Base-by-base conservation (phyloP, 805 yeast species). In the Ogataea populi-albae region DNA sequence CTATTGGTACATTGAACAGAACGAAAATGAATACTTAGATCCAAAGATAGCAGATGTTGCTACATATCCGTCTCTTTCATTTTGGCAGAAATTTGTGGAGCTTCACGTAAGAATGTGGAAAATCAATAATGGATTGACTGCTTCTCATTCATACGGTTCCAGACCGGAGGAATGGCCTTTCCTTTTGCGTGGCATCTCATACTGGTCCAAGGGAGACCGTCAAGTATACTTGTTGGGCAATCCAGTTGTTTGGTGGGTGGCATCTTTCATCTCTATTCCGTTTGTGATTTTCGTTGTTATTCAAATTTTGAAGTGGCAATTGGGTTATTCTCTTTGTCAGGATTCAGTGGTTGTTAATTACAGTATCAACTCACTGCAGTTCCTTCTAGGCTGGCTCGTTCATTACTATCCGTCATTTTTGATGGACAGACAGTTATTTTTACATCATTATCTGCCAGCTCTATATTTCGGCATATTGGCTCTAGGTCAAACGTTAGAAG, bases 391-490 rank as follows among this genome's bases (percentile, higher is more conserved):
- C 28, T 86, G 88, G 85, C 64, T 56, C 34, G 23, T 81, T 24
- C 95, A 86, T 60, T 81, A 75, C 55, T 56, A 70, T 36, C 94
- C 95, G 47, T 84, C 86, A 35, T 81, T 75, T 63, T 66, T 89
- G 40, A 89, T 89, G 98, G 88, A 80, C 17, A 79, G 98, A 65
- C 97, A 89, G 65, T 64, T 89, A 63, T 89, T 91, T 68, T 68
- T 89, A 57, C 98, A 89, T 62, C 98, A 89, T 62, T 91, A 91
- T 61, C 65, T 93, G 48, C 97, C 96, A 38, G 86, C 98, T 2
- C 74, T 86, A 35, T 93, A 87, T 66, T 93, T 93, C 62, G 67
- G 56, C 10, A 53, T 62, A n/a, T 43, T 65, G 43, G 50, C 64
- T 38, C 34, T 63, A 42, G 62, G 64, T 43, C 55, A 62, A 39